Evolutionary conservation across 345 rosid species (phyloP).

Genomic region (Populus ilicifolia): DNA sequence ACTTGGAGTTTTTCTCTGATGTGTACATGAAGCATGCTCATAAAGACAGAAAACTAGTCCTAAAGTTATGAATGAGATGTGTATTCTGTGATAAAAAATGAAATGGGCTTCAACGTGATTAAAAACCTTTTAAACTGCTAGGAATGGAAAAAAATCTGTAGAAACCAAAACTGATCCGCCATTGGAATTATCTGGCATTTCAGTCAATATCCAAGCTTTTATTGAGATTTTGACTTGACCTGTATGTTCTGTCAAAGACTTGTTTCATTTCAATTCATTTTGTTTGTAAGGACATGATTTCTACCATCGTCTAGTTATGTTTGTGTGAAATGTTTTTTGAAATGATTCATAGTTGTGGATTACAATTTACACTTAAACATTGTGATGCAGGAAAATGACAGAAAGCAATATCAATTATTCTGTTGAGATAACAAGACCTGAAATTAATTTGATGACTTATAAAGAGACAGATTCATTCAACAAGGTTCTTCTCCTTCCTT

Average conservation of each 20-base stretch:
- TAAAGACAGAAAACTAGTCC: not conserved
- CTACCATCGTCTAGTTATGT: not conserved
- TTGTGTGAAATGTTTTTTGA: not conserved
- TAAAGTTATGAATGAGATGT: not conserved
- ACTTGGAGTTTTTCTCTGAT: constrained; percentile 4
- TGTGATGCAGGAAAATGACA: constrained; percentile 46
- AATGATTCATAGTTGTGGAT: constrained; percentile 14
- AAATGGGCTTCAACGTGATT: not conserved
- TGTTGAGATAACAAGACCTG: constrained; percentile 36
- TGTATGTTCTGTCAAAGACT: too few relatives aligned
- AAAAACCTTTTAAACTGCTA: not conserved
- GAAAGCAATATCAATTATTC: constrained; percentile 30
- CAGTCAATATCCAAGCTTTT: not conserved
- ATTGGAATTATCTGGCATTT: constrained; percentile 4
- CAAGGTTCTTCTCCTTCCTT: constrained; percentile 46
- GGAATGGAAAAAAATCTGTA: not conserved
- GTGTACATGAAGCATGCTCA: not conserved
- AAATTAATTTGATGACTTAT: constrained; percentile 20
- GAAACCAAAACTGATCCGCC: not conserved
- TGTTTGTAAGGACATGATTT: not conserved
- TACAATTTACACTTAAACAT: constrained; percentile 9
- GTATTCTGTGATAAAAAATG: not conserved
- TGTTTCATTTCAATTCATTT: not conserved
- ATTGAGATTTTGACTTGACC: not conserved
- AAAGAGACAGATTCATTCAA: constrained; percentile 69